These are phyloP conservation scores for Penicillium sp. DNA, from an alignment of 2,329 filamentous ascomycete species.

Conservation along the genomic window DNA sequence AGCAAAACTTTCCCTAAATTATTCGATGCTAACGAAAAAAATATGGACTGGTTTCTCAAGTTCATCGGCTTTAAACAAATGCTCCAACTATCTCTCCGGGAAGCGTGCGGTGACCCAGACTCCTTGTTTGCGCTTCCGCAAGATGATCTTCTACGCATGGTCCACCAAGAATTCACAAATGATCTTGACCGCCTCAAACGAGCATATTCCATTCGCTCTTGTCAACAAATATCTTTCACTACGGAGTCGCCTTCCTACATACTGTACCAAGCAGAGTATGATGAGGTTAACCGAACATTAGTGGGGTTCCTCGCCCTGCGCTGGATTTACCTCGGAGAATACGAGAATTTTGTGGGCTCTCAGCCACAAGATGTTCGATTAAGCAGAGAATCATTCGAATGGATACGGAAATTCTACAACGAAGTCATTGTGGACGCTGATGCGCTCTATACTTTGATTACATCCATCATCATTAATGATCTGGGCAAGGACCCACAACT, in stretches of 20 bases:
- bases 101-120: conserved; percentile 8
- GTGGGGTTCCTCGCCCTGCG: conserved; percentile 15
- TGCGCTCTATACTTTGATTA: conserved; percentile 12
- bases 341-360: conserved; percentile 12
- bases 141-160: conserved; percentile 4
- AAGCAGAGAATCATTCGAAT: conserved; percentile 13
- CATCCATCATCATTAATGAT: conserved; percentile 15
- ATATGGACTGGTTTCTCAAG: not conserved
- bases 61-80: not conserved
- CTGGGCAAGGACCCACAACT: conserved; percentile 17
- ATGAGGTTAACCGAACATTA: conserved; percentile 17
- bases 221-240: not conserved
- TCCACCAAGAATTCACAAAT: conserved; percentile 11
- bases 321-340: conserved; percentile 16
- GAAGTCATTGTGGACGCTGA: conserved; percentile 3
- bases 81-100: not conserved
- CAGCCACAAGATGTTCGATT: conserved; percentile 7
- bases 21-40: not conserved
- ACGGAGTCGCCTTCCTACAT: conserved; percentile 12
- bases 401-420: conserved; percentile 10
- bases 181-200: conserved; percentile 17
- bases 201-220: conserved; percentile 18
- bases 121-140: conserved; percentile 6
- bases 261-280: conserved; percentile 14
- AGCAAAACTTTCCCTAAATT: not conserved